These are phyloP conservation scores for Malassezia pachydermatis DNA, from an alignment of 1,284 basidiomycete genomes.

Conservation along the genomic window DNA sequence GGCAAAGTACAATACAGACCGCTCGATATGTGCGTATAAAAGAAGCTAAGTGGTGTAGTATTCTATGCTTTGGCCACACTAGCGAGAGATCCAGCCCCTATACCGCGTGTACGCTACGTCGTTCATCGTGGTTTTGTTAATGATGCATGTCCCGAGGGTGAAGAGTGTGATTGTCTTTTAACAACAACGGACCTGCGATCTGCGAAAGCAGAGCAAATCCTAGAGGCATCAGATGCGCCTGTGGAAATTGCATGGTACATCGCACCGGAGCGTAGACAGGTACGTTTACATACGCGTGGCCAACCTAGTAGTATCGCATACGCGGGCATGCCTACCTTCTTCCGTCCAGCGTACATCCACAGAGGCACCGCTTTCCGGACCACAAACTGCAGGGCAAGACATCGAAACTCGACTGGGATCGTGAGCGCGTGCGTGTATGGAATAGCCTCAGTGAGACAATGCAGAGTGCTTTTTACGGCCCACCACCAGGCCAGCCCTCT, in stretches of 20 bases:
- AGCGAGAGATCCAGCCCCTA: neutral
- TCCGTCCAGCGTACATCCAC: neutral
- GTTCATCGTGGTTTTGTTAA: slow-evolving; percentile 16
- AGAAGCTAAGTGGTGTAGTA: too few relatives aligned
- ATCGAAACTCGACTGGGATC: neutral
- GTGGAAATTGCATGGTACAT: slow-evolving; percentile 17
- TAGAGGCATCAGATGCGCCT: neutral
- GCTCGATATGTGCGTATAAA: too few relatives aligned
- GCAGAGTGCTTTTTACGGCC: slow-evolving; percentile 6
- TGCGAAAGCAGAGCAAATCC: slow-evolving; percentile 5
- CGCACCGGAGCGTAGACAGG: slow-evolving; percentile 2
- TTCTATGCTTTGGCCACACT: slow-evolving; percentile 10
- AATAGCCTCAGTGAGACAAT: neutral
- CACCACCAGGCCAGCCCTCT: slow-evolving; percentile 2
- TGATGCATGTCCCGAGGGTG: neutral
- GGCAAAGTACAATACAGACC: too few relatives aligned
- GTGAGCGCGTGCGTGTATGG: slow-evolving; percentile 11
- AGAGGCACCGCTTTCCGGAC: neutral
- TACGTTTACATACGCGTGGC: neutral
- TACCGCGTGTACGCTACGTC: slow-evolving; percentile 13
- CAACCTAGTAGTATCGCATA: slow-evolving; percentile 13
- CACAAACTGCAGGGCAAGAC: neutral
- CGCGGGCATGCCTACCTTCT: slow-evolving; percentile 1
- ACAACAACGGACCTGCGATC: slow-evolving; percentile 14
- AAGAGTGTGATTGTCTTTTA: neutral